Percentiles rank a stretch among this genome's conserved stretches.
phyloP scores from a whole-genome alignment of 2,329 filamentous ascomycete genomes.

The Ophiostoma sp. region DNA sequence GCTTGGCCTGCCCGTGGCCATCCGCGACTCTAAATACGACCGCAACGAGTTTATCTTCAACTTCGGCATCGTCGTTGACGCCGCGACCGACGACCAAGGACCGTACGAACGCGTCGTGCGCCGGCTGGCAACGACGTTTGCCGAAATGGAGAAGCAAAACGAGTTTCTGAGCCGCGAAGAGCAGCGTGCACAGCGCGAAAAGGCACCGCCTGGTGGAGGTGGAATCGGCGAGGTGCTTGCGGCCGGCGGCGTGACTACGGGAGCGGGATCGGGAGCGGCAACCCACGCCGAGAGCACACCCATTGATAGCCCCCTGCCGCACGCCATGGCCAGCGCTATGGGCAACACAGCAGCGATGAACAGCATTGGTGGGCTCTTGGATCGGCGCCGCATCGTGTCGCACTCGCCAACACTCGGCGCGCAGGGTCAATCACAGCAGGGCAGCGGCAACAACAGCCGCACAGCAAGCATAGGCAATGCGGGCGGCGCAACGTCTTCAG shows the following conservation, averaged over 20 bases:
- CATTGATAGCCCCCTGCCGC: not conserved
- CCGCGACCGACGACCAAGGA: conserved; percentile 55
- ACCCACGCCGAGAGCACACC: not conserved
- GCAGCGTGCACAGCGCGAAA: conserved; percentile 29
- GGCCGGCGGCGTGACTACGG: conserved; percentile 11
- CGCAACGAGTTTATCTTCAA: conserved; percentile 99
- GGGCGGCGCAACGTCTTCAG: not conserved
- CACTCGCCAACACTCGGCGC: conserved; percentile 45
- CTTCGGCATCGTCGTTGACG: conserved; percentile 63
- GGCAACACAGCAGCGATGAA: conserved; percentile 13
- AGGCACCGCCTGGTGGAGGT: conserved; percentile 28
- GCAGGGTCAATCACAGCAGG: conserved; percentile 28
- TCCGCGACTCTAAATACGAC: conserved; percentile 73
- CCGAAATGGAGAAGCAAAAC: conserved; percentile 85
- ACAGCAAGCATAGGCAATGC: conserved; percentile 29
- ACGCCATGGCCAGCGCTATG: conserved; percentile 16
- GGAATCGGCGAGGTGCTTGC: conserved; percentile 30
- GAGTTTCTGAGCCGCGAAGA: conserved; percentile 61
- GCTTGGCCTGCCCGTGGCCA: conserved; percentile 82
- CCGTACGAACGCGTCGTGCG: conserved; percentile 80
- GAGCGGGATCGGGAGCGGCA: not conserved
- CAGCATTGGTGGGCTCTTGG: conserved; percentile 17
- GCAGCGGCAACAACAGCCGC: conserved; percentile 33
- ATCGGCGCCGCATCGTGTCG: conserved; percentile 15
- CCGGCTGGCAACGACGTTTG: conserved; percentile 78